These are phyloP conservation scores for Neurospora africana DNA, from an alignment of 495 filamentous ascomycete genomes.

Conservation along the genomic window DNA sequence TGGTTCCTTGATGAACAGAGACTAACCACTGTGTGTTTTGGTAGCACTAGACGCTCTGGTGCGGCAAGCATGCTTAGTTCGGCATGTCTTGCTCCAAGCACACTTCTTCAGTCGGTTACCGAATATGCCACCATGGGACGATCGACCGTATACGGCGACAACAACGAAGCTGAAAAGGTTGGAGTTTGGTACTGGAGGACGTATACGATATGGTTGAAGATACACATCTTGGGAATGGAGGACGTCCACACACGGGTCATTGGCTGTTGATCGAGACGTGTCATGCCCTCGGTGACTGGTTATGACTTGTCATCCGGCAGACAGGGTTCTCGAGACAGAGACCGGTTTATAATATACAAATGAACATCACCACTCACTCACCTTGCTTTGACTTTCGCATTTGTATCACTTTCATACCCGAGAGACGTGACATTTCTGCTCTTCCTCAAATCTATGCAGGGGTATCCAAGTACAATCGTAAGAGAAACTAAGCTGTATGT, in stretches of 20 bases:
- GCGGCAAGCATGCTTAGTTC: neutral
- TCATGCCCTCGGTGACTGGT: neutral
- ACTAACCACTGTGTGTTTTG: neutral
- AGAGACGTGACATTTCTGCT: neutral
- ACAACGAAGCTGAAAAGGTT: neutral
- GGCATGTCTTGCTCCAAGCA: neutral
- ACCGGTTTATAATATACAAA: neutral
- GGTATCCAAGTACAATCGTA: neutral
- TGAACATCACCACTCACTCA: neutral
- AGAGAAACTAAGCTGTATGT: neutral
- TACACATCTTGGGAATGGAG: neutral
- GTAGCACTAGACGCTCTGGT: neutral
- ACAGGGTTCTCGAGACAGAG: neutral
- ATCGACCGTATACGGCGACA: neutral
- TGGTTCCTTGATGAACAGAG: neutral
- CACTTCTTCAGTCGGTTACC: neutral
- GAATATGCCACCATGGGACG: neutral
- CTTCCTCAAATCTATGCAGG: neutral
- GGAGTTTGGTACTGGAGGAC: neutral
- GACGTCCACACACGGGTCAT: neutral
- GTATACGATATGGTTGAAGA: neutral
- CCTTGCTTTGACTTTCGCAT: neutral
- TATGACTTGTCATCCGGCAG: neutral
- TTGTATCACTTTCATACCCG: neutral
- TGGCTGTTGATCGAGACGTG: neutral